phyloP scores from a whole-genome alignment of 2,329 filamentous ascomycete species.

The Xylaria sp. region DNA sequence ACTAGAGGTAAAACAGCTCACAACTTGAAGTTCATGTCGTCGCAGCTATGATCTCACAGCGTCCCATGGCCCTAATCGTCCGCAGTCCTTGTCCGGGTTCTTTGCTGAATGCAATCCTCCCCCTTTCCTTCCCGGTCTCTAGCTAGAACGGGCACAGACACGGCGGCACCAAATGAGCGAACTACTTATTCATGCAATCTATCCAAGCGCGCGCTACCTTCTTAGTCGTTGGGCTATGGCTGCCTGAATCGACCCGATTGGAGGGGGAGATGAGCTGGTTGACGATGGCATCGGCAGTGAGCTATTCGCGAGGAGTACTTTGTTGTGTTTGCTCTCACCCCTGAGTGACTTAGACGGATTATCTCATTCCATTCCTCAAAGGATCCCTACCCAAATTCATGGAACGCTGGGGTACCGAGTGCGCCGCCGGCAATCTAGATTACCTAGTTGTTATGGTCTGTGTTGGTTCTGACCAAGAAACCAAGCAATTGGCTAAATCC shows the following conservation, averaged over 20 bases:
- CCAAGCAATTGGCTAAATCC: slow-evolving; percentile 45
- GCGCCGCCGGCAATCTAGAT: slow-evolving; percentile 17
- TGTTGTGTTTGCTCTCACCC: slow-evolving; percentile 5
- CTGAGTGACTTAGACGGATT: slow-evolving; percentile 28
- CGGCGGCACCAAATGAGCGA: neutral
- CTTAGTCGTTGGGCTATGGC: slow-evolving; percentile 10
- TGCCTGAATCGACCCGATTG: slow-evolving; percentile 23
- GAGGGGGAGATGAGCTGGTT: slow-evolving; percentile 8
- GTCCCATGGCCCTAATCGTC: neutral
- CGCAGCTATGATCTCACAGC: neutral
- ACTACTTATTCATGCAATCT: slow-evolving; percentile 7
- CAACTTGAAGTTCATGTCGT: neutral
- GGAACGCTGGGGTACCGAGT: slow-evolving; percentile 16
- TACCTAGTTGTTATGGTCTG: slow-evolving; percentile 16
- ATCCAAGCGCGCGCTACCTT: slow-evolving; percentile 7
- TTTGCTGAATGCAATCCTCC: neutral
- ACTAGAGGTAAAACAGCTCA: neutral
- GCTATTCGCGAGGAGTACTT: neutral
- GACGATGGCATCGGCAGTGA: slow-evolving; percentile 16
- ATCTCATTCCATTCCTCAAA: slow-evolving; percentile 38
- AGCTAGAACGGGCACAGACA: neutral
- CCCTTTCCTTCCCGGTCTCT: neutral
- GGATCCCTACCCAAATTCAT: slow-evolving; percentile 21
- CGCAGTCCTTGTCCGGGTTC: neutral
- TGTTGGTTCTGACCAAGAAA: slow-evolving; percentile 23